Evolutionary conservation across 805 yeast genomes (phyloP), one percentile per base, ranked within the genome.

Genomic region (Martiniozyma abietophila): DNA sequence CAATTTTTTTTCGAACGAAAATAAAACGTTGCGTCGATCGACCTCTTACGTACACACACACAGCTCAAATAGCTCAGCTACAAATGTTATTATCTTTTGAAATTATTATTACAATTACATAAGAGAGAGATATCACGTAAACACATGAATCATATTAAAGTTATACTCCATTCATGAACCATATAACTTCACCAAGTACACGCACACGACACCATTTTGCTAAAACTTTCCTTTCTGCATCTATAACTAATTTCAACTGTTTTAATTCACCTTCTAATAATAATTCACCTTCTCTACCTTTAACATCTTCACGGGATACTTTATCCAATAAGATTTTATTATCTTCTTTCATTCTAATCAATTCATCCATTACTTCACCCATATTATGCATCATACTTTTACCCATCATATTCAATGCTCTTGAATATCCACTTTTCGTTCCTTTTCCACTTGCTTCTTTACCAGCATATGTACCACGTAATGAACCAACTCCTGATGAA

Each of bases 251-350:
- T 36, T 73, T 72, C 45, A 86, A 62, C 44, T 83, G 89, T 37
- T 74, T 69, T 43, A 82, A 62, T 56, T 89, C 98, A 31, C 77
- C 70, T 15, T 80, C 77, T 25, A 86, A 61, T 31, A 92, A 58
- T 40, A 81, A 66, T 46, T 80, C 85, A 20, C 71, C 72, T 52
- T 84, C 95, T 43, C 72, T 71, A 2, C 92, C 94, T 49, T 73
- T 75, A 12, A 89, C 96, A 51, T 92, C 97, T 41, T 81, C 94
- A 58, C 98, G 71, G 43, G 79, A 80, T 37, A 88, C 76, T 56
- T 89, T 89, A 19, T 77, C 77, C 35, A 88, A 61, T 37, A 89
- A 65, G 6, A 79, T 74, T 23, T 69, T 62, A 52, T 85, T 76
- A 23, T 74, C 78, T 17, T 56, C 56, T 42, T 82, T 77, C 37